phyloP scores from a whole-genome alignment of 768 basidiomycete species.

The Boletus subcaerulescens region DNA sequence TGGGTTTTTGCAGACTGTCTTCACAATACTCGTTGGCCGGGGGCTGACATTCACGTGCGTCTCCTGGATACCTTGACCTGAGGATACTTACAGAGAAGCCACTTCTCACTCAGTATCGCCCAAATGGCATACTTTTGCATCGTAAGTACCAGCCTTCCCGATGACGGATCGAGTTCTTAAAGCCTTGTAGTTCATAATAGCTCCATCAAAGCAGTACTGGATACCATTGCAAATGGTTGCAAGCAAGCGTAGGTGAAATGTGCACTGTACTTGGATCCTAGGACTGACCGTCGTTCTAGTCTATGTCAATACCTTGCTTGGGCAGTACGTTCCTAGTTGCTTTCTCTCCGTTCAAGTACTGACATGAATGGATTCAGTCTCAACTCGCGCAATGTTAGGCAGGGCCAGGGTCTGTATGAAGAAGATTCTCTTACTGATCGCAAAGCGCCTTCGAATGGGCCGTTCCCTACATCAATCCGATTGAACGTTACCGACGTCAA shows the following conservation, averaged over 20 bases:
- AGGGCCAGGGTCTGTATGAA: slow-evolving; percentile 24
- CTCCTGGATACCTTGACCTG: not conserved
- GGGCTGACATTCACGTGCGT: slow-evolving; percentile 28
- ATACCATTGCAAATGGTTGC: too few relatives aligned
- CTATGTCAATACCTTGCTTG: slow-evolving; percentile 30
- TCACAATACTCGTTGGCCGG: slow-evolving; percentile 11
- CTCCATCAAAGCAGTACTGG: too few relatives aligned
- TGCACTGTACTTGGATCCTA: too few relatives aligned
- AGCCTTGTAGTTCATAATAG: not conserved
- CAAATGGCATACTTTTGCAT: slow-evolving; percentile 13
- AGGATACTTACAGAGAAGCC: not conserved
- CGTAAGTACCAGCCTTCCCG: too few relatives aligned
- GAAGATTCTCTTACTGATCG: slow-evolving; percentile 18
- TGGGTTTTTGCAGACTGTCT: not conserved
- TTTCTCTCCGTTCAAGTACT: not conserved
- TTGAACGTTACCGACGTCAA: slow-evolving; percentile 14
- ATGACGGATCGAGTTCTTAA: too few relatives aligned
- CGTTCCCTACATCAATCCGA: slow-evolving; percentile 8
- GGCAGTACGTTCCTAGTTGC: slow-evolving; percentile 15
- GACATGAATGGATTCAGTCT: slow-evolving; percentile 18
- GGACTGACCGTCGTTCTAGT: slow-evolving; percentile 10
- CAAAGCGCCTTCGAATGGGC: not conserved
- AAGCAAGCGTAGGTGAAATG: too few relatives aligned
- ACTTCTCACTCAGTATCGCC: slow-evolving; percentile 7
- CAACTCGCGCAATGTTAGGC: slow-evolving; percentile 18